Base-by-base conservation (phyloP, 495 filamentous ascomycete species). In the Halenospora varia region DNA sequence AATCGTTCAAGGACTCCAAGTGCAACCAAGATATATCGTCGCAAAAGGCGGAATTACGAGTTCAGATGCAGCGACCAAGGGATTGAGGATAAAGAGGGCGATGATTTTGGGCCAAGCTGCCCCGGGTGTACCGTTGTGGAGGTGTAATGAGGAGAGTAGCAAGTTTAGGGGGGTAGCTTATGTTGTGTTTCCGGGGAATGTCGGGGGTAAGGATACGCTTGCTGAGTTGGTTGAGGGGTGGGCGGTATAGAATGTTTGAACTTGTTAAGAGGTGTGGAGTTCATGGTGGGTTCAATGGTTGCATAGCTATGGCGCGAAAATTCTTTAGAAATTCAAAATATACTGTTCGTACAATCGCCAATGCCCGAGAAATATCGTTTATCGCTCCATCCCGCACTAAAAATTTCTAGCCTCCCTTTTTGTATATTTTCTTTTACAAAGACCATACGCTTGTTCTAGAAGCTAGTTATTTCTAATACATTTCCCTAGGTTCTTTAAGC, bases 121-220 rank as follows among this genome's bases (percentile, higher is more conserved):
- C 8, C 71, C 80, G 1, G 80, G 79, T 18, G 77, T 83, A 20
- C 80, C 80, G 1, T 62, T 83, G 2, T 83, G 79, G 80, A 68
- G 74, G 39, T 82, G 79, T 41, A 71, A 80, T 57, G 78, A 82
- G 66, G 56, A 61, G 41, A 75, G 71, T 0, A 75, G 73, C 41
- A 68, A 73, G 50, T 72, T 75, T 65, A 67, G 67, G 0, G 74
- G 73, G 22, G 70, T 81, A 19, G 77, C 77, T 13, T 81, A 73
- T 64, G 75, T 81, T 11, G 78, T 82, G 0, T 82, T 82, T 51
- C 80, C 80, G n/a, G 80, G 78, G 10, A 82, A 82, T 68, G 79
- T 82, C 11, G 80, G 79, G 22, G 71, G 70, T 8, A 77, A 80
- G 52, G 63, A 68, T 53, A 77, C 78, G 9, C 45, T 60, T 13